These are phyloP conservation scores for Hordeum pubiflorum DNA, from an alignment of 202 grass and related monocot species.

Conservation along the genomic window DNA sequence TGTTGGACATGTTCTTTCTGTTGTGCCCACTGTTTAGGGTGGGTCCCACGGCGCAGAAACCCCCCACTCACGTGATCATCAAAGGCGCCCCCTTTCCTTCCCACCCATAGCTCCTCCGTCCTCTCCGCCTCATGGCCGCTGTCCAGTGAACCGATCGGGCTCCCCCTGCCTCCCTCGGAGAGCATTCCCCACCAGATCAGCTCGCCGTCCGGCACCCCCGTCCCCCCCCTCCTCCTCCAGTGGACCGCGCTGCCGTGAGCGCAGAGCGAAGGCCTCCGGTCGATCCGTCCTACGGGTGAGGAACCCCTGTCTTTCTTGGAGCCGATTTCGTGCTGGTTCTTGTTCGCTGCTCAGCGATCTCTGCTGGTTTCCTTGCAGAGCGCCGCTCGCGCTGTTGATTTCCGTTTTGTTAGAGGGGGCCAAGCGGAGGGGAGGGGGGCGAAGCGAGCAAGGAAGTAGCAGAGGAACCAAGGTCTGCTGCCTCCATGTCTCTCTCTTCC, in stretches of 20 bases:
- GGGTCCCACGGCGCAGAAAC: too few species aligned
- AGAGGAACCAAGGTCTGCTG: not conserved
- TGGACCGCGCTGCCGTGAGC: not conserved
- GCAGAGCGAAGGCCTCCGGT: not conserved
- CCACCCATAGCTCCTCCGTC: too few species aligned
- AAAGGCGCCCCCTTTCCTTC: too few species aligned
- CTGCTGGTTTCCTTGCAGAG: not conserved
- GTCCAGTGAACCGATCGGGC: too few species aligned
- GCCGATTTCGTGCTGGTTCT: not conserved
- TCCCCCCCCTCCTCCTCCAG: not conserved
- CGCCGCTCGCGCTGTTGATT: not conserved
- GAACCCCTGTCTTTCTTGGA: not conserved
- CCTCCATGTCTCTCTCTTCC: not conserved
- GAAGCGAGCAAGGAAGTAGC: not conserved
- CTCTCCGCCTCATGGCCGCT: too few species aligned
- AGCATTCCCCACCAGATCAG: not conserved
- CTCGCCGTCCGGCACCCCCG: too few species aligned
- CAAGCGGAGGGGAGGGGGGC: too few species aligned
- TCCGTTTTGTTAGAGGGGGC: not conserved
- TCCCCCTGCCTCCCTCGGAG: too few species aligned
- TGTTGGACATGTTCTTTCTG: too few species aligned
- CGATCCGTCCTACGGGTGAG: not conserved
- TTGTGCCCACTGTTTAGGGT: too few species aligned
- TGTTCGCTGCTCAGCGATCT: too few species aligned
- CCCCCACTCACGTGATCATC: too few species aligned